These are phyloP conservation scores for Candida tallmaniae DNA, from an alignment of 805 yeast genomes.

Conservation along the genomic window DNA sequence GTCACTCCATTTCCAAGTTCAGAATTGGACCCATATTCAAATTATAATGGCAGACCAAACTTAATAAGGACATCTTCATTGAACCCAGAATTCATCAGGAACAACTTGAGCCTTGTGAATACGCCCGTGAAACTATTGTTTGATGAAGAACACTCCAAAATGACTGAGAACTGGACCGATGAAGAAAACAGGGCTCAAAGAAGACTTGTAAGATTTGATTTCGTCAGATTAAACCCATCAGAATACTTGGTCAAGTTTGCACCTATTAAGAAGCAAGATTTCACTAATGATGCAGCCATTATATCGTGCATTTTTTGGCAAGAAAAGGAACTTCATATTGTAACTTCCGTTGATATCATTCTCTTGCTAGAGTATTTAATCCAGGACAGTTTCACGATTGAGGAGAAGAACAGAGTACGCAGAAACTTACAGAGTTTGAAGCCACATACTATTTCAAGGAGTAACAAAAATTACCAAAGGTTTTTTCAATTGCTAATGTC, in stretches of 20 bases:
- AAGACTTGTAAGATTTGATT: conserved; percentile 45
- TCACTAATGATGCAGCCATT: conserved; percentile 39
- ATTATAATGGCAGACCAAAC: conserved; percentile 6
- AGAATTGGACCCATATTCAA: no score
- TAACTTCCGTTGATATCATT: conserved; percentile 65
- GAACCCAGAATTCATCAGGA: conserved; percentile 17
- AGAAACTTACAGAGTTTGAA: conserved; percentile 61
- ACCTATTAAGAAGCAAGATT: conserved; percentile 31
- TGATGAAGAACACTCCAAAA: conserved; percentile 25
- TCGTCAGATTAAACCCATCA: conserved; percentile 29
- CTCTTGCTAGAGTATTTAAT: conserved; percentile 53
- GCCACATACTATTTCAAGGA: conserved; percentile 56
- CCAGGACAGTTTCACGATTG: conserved; percentile 51
- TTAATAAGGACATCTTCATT: conserved; percentile 21
- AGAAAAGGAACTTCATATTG: conserved; percentile 42
- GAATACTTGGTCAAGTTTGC: conserved; percentile 32
- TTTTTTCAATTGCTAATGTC: conserved; percentile 48
- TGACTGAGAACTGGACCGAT: conserved; percentile 44
- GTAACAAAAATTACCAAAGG: conserved; percentile 25
- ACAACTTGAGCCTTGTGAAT: conserved; percentile 16
- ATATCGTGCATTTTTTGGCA: conserved; percentile 60
- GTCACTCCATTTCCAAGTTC: no score
- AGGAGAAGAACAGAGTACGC: conserved; percentile 66
- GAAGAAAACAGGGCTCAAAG: conserved; percentile 40
- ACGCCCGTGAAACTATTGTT: conserved; percentile 25